Evolutionary conservation across 768 basidiomycete species (phyloP).

Genomic region (Hypholoma sublateritium): DNA sequence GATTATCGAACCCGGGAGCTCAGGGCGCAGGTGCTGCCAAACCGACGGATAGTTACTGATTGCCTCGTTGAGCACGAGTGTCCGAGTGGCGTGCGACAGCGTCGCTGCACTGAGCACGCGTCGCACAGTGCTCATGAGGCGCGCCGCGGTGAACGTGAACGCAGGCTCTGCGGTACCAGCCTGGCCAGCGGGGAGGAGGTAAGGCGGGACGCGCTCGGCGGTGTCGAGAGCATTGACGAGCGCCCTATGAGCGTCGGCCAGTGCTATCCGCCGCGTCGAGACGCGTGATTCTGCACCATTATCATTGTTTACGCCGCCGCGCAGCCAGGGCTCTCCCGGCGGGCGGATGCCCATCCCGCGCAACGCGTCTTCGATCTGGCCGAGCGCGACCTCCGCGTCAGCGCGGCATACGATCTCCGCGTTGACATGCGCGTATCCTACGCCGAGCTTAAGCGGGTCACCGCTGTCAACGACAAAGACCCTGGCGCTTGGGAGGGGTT

Average conservation of each 20-base stretch:
- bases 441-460: slow-evolving; percentile 54
- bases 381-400: slow-evolving; percentile 51
- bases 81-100: slow-evolving; percentile 32
- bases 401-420: slow-evolving; percentile 61
- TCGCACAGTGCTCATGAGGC: slow-evolving; percentile 50
- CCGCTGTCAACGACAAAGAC: slow-evolving; percentile 63
- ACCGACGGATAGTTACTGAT: slow-evolving; percentile 55
- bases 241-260: slow-evolving; percentile 18
- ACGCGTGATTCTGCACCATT: slow-evolving; percentile 1
- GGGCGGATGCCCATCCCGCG: slow-evolving; percentile 23
- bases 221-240: slow-evolving; percentile 12
- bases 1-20: slow-evolving; percentile 48
- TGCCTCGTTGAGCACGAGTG: slow-evolving; percentile 60
- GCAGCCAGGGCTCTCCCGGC: slow-evolving; percentile 1
- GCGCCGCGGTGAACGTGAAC: slow-evolving; percentile 38
- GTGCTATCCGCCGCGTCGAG: slow-evolving; percentile 16
- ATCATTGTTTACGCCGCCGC: not conserved
- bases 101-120: slow-evolving; percentile 37
- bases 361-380: slow-evolving; percentile 43
- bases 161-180: not conserved
- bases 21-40: slow-evolving; percentile 60
- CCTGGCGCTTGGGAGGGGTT: slow-evolving; percentile 40
- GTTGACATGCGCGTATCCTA: slow-evolving; percentile 52
- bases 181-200: slow-evolving; percentile 10
- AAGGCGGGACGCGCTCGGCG: slow-evolving; percentile 24